These are phyloP conservation scores for Apiospora rasikravindrae DNA, from an alignment of 2,329 filamentous ascomycete genomes.

Conservation along the genomic window DNA sequence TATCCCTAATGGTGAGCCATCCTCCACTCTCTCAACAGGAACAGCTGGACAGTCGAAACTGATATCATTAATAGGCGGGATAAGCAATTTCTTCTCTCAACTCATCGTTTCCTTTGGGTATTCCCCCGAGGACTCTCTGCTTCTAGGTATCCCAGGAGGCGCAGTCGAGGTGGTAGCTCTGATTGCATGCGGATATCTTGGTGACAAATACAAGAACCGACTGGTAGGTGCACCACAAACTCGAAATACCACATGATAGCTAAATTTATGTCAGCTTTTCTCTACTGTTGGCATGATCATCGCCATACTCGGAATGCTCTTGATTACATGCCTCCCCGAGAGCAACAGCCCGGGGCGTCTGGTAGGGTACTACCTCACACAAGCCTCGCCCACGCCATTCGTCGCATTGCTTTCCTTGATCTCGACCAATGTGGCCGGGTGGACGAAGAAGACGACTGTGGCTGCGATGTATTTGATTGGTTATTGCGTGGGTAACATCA, in stretches of 20 bases:
- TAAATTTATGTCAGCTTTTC: slow-evolving; percentile 45
- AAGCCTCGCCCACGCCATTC: slow-evolving; percentile 64
- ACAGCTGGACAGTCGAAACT: not conserved
- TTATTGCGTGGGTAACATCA: slow-evolving; percentile 61
- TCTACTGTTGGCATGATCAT: slow-evolving; percentile 56
- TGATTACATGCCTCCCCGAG: slow-evolving; percentile 67
- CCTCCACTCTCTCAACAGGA: not conserved
- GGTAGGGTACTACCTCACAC: slow-evolving; percentile 69
- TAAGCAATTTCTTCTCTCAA: slow-evolving; percentile 47
- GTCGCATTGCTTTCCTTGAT: slow-evolving; percentile 68
- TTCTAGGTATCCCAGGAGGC: slow-evolving; percentile 70
- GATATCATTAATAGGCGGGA: slow-evolving; percentile 30
- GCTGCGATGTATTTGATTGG: slow-evolving; percentile 58
- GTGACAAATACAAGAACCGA: slow-evolving; percentile 61
- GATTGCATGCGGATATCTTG: slow-evolving; percentile 54
- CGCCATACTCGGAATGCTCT: slow-evolving; percentile 63
- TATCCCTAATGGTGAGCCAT: slow-evolving; percentile 44
- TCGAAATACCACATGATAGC: not conserved
- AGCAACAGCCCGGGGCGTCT: slow-evolving; percentile 62
- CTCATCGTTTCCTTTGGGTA: slow-evolving; percentile 65
- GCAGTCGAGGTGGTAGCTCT: slow-evolving; percentile 67
- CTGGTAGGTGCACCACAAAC: slow-evolving; percentile 41
- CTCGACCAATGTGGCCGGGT: slow-evolving; percentile 61
- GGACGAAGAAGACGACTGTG: slow-evolving; percentile 66
- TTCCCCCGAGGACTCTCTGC: slow-evolving; percentile 63